A percentile compares a stretch with the other conserved stretches of the same genome.
phyloP scores from a whole-genome alignment of 2,329 filamentous ascomycete species.

The Fusarium caatingaense region DNA sequence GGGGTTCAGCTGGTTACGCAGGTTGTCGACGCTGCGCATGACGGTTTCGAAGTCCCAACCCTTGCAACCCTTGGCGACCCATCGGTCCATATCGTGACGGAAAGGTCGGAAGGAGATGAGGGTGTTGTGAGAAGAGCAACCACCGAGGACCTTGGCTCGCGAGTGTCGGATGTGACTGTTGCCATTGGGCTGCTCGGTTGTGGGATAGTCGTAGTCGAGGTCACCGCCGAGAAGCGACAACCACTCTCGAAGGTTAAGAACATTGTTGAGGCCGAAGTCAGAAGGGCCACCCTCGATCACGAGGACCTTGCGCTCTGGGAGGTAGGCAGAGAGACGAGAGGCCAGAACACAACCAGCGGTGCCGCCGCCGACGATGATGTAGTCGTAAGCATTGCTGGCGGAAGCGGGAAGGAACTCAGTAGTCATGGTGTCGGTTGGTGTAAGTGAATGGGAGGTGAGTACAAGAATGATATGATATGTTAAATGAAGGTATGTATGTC shows the following conservation, averaged over 20 bases:
- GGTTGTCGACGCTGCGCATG: slow-evolving; percentile 82
- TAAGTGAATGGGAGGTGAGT: neutral
- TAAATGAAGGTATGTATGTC: neutral
- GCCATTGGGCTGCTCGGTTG: slow-evolving; percentile 88
- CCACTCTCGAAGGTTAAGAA: slow-evolving; percentile 89
- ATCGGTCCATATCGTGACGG: slow-evolving; percentile 86
- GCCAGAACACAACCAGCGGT: slow-evolving; percentile 89
- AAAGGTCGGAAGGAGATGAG: slow-evolving; percentile 93
- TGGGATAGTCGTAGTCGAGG: slow-evolving; percentile 91
- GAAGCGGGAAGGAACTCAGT: slow-evolving; percentile 73
- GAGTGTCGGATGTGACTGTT: slow-evolving; percentile 95
- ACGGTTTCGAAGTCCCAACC: slow-evolving; percentile 91
- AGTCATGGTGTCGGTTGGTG: slow-evolving; percentile 63
- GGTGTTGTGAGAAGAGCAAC: slow-evolving; percentile 94
- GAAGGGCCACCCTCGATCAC: slow-evolving; percentile 90
- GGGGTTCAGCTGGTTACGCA: slow-evolving; percentile 90
- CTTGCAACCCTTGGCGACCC: slow-evolving; percentile 83
- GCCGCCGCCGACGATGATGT: slow-evolving; percentile 86
- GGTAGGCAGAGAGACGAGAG: slow-evolving; percentile 81
- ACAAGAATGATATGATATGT: neutral
- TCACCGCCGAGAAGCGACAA: slow-evolving; percentile 85
- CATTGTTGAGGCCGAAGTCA: slow-evolving; percentile 88
- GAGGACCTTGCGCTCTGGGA: slow-evolving; percentile 83
- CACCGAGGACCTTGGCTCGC: slow-evolving; percentile 89
- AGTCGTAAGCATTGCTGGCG: slow-evolving; percentile 79